Conservation (phyloP, 2,329 filamentous ascomycete species). For the Tolypocladium pustulatum region DNA sequence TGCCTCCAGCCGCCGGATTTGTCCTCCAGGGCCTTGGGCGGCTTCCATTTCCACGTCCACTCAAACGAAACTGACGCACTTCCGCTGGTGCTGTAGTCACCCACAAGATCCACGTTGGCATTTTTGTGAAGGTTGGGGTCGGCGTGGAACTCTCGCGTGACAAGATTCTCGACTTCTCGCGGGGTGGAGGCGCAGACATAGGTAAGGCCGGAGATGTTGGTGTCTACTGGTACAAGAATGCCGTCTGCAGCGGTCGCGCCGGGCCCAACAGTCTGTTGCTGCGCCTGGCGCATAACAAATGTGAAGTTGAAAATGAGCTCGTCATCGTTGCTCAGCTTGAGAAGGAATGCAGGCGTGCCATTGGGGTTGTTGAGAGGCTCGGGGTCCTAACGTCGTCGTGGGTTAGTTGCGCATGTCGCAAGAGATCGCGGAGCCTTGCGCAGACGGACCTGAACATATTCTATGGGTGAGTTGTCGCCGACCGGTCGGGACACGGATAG, state of each 20-base stretch:
- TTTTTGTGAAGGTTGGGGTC: slow-evolving; percentile 98
- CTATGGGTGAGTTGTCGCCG: slow-evolving; percentile 66
- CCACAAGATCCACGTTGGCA: slow-evolving; percentile 88
- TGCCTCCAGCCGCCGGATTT: slow-evolving; percentile 89
- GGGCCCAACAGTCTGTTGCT: slow-evolving; percentile 22
- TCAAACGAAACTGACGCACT: slow-evolving; percentile 77
- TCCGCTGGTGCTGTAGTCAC: slow-evolving; percentile 80
- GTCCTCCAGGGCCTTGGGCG: slow-evolving; percentile 73
- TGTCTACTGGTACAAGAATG: slow-evolving; percentile 47
- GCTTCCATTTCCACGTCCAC: slow-evolving; percentile 96
- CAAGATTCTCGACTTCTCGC: slow-evolving; percentile 83
- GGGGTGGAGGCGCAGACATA: slow-evolving; percentile 81
- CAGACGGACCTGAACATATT: slow-evolving; percentile 76
- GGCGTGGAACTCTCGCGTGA: slow-evolving; percentile 91
- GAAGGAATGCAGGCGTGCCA: slow-evolving; percentile 60
- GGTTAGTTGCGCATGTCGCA: slow-evolving; percentile 5
- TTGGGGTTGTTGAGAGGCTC: slow-evolving; percentile 42
- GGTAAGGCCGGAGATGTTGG: slow-evolving; percentile 76
- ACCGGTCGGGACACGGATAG: slow-evolving; percentile 61
- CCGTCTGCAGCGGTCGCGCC: slow-evolving; percentile 37
- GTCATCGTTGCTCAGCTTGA: slow-evolving; percentile 83
- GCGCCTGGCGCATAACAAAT: slow-evolving; percentile 60
- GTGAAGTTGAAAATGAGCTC: slow-evolving; percentile 90
- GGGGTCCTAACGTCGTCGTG: slow-evolving; percentile 52
- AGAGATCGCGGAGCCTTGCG: background rate